Percentiles rank a stretch among this genome's conserved stretches.
phyloP scores from a whole-genome alignment of 495 filamentous ascomycete genomes.

The Hypomontagnella submonticulosa region DNA sequence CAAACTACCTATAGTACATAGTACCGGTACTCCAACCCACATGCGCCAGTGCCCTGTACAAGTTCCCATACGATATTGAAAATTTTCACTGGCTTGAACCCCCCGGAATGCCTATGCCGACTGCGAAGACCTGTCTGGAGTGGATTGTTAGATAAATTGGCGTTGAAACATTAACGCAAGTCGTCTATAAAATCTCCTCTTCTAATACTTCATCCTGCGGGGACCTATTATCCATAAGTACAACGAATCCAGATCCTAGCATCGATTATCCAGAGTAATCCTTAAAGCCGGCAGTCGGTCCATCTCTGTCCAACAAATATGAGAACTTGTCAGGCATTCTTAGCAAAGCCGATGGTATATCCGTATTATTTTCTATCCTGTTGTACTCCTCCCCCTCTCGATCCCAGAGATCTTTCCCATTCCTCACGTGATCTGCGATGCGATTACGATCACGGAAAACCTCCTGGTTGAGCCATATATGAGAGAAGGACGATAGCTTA shows the following conservation, averaged over 20 bases:
- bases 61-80: too few relatives aligned
- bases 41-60: too few relatives aligned
- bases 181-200: neutral
- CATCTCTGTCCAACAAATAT: conserved; percentile 55
- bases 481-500: conserved; percentile 65
- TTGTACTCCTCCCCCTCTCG: conserved; percentile 58
- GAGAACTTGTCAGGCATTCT: conserved; percentile 47
- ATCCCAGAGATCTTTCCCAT: conserved; percentile 64
- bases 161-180: too few relatives aligned
- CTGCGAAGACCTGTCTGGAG: too few relatives aligned
- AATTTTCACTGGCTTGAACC: too few relatives aligned
- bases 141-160: too few relatives aligned
- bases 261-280: conserved; percentile 45
- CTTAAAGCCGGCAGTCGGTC: conserved; percentile 52
- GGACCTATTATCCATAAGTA: too few relatives aligned
- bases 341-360: conserved; percentile 57
- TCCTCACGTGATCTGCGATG: conserved; percentile 59
- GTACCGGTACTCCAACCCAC: too few relatives aligned
- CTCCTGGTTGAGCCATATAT: conserved; percentile 56
- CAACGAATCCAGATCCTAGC: neutral
- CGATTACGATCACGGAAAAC: conserved; percentile 53
- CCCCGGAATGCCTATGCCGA: too few relatives aligned
- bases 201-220: neutral
- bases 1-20: too few relatives aligned
- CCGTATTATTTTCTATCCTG: conserved; percentile 55